phyloP scores from a whole-genome alignment of 768 basidiomycete species.

The Phallus indusiatus region DNA sequence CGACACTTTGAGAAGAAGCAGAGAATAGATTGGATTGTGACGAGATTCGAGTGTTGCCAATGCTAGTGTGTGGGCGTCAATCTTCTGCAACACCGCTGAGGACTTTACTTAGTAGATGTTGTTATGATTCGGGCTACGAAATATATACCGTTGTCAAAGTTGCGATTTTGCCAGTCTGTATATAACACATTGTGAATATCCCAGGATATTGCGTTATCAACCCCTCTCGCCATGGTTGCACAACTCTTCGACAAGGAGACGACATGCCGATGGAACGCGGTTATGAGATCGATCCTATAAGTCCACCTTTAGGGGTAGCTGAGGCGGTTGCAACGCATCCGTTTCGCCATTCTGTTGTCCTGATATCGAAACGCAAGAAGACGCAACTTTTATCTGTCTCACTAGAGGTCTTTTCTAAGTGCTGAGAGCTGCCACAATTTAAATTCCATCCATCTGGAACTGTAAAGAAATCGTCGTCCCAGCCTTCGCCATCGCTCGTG shows the following conservation, averaged over 20 bases:
- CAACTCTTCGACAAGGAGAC: background rate
- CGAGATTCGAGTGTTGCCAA: no score
- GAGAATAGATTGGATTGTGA: no score
- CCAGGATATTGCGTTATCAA: no score
- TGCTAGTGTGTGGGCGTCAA: no score
- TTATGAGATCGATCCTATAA: background rate
- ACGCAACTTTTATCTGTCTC: background rate
- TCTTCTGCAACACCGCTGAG: no score
- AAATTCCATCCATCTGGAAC: background rate
- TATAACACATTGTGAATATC: no score
- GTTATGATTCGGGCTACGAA: no score
- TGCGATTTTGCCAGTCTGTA: no score
- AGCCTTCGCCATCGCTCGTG: background rate
- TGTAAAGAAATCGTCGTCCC: background rate
- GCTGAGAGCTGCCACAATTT: background rate
- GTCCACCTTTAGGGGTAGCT: background rate
- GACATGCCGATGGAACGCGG: background rate
- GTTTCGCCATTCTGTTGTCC: background rate
- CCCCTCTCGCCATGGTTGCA: background rate
- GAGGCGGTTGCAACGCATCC: background rate
- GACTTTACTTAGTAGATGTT: no score
- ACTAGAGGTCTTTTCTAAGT: no score
- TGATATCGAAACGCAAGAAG: background rate
- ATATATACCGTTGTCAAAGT: no score
- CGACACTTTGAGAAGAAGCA: no score